Base-by-base conservation (phyloP, 208 protist species). In the Lotmaria passim region DNA sequence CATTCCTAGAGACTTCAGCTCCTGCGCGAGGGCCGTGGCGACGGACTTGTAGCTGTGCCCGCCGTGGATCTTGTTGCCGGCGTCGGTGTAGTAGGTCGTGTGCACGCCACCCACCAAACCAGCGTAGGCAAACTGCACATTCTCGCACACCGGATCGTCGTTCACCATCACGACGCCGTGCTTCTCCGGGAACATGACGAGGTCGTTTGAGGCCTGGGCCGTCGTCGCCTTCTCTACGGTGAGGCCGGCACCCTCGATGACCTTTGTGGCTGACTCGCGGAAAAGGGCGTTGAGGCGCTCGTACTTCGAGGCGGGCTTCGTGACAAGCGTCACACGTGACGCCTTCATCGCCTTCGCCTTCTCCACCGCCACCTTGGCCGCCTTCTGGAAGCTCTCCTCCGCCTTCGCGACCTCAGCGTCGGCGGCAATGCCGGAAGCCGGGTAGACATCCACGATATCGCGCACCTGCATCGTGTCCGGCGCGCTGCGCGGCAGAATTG, bases 21-120 rank as follows among this genome's bases (percentile, higher is more conserved):
- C 80, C 69, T 79, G 73, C 33, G 84, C 86, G 30, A 93, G 68
- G 2, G 87, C 90, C 53, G 78, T 65, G 5, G 88, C 90, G 12
- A 96, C 74, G 3, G 83, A 86, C 58, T 87, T 87, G 79, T 81
- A 87, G 68, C 90, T 93, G 85, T 92, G 81, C 2, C 88, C 90
- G 15, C 83, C 90, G 50, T 77, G 74, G 24, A 93, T 73, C 56
- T 72, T 82, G 48, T 60, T 74, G n/a, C 86, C 89, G 14, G 71
- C 55, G 19, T 75, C 77, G 41, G 86, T 91, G 64, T 88, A 75
- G 78, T 86, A 92, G 8, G 73, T 81, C n/a, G 81, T 78, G 48
- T 81, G 80, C 2, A 66, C 82, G 48, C 90, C 90, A 33, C 90
- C 90, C 6, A 88, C 43, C 31, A 81, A 63, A n/a, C 90, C 87